Percentiles rank a stretch among this genome's conserved stretches.
These are phyloP conservation scores for Schizophyllum commune DNA, from an alignment of 1,284 basidiomycete species.

Conservation along the genomic window DNA sequence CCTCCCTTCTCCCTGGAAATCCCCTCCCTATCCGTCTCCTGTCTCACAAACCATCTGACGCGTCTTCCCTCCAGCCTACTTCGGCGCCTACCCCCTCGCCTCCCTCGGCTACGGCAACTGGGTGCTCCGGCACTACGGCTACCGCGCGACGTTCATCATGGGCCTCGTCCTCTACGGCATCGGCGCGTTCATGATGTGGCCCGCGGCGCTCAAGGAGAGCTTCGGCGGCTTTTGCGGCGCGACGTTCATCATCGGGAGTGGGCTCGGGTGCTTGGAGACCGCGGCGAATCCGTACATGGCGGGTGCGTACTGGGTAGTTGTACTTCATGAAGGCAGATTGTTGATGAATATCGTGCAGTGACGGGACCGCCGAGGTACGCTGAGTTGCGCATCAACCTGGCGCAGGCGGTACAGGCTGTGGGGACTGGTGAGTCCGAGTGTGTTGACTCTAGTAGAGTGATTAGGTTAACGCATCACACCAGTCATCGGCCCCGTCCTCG, in stretches of 20 bases:
- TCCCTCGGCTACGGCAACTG: conserved; percentile 27
- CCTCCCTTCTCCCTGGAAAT: too few species aligned
- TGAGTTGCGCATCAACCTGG: conserved; percentile 28
- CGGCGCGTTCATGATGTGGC: conserved; percentile 29
- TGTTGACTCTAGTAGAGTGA: background rate
- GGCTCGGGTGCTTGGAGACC: conserved; percentile 25
- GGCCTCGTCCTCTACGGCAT: conserved; percentile 24
- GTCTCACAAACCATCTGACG: background rate
- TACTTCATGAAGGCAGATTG: too few species aligned
- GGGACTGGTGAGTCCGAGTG: conserved; percentile 14
- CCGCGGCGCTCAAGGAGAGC: conserved; percentile 24
- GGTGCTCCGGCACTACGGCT: conserved; percentile 25
- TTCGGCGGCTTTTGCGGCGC: conserved; percentile 31
- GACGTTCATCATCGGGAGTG: conserved; percentile 28
- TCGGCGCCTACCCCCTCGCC: conserved; percentile 48
- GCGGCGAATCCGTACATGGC: conserved; percentile 30
- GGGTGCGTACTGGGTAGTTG: too few species aligned
- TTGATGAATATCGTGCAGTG: too few species aligned
- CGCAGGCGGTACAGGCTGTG: conserved; percentile 25
- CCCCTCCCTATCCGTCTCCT: too few species aligned
- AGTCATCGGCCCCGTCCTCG: conserved; percentile 25
- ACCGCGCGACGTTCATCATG: conserved; percentile 26
- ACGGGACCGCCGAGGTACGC: conserved; percentile 26
- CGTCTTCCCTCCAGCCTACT: conserved; percentile 51
- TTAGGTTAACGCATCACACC: background rate